These are phyloP conservation scores for Tulasnella sp. DNA, from an alignment of 768 basidiomycete species.

Conservation along the genomic window DNA sequence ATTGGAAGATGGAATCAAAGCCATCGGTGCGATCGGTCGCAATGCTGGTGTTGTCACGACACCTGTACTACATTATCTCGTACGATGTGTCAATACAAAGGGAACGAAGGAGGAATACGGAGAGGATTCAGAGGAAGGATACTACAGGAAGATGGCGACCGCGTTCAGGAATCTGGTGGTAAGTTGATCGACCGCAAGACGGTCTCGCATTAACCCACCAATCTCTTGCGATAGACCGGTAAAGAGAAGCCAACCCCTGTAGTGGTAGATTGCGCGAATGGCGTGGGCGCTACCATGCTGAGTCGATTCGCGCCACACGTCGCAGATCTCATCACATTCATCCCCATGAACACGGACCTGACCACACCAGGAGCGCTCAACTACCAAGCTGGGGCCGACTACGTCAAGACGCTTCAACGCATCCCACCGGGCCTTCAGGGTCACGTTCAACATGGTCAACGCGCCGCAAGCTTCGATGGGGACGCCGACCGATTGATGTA, in stretches of 20 bases:
- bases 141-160: constrained; percentile 64
- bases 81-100: constrained; percentile 78
- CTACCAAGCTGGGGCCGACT: constrained; percentile 86
- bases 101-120: constrained; percentile 70
- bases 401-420: constrained; percentile 85
- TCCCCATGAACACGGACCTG: constrained; percentile 57
- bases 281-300: constrained; percentile 75
- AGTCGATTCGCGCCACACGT: constrained; percentile 49
- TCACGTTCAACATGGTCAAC: constrained; percentile 54
- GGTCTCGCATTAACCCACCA: too few species aligned
- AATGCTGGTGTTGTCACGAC: constrained; percentile 85
- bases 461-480: constrained; percentile 90
- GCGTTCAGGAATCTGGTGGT: constrained; percentile 86
- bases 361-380: constrained; percentile 66
- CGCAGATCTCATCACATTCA: constrained; percentile 46
- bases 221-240: constrained; percentile 37
- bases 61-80: constrained; percentile 91
- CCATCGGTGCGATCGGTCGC: constrained; percentile 51
- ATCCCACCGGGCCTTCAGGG: constrained; percentile 65
- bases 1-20: constrained; percentile 71
- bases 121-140: constrained; percentile 68
- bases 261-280: constrained; percentile 96
- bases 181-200: constrained; percentile 26
- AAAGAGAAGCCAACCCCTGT: constrained; percentile 48
- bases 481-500: constrained; percentile 97